phyloP scores from a whole-genome alignment of 176 grass and related monocot species.

The Zoysia pacifica region DNA sequence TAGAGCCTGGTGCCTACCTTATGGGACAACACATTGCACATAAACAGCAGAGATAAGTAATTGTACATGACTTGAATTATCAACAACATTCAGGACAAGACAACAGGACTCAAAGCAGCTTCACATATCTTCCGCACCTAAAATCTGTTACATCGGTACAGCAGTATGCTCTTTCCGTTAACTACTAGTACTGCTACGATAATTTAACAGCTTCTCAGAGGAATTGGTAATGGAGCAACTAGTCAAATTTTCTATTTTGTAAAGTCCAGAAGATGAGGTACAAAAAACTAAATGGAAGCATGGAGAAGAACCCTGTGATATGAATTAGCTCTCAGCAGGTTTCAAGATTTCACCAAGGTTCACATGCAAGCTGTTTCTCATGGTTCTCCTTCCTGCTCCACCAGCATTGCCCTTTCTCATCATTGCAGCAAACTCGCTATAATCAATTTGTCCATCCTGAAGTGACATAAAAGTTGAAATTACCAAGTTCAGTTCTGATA shows the following conservation, averaged over 20 bases:
- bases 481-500: slow-evolving; percentile 13
- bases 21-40: neutral
- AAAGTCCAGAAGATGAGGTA: neutral
- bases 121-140: slow-evolving; percentile 7
- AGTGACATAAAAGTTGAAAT: slow-evolving; percentile 7
- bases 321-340: slow-evolving; percentile 30
- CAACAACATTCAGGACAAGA: slow-evolving; percentile 26
- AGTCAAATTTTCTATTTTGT: slow-evolving; percentile 10
- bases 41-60: slow-evolving; percentile 4
- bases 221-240: neutral
- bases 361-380: slow-evolving; percentile 64
- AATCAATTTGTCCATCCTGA: slow-evolving; percentile 98
- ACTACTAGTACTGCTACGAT: slow-evolving; percentile 3
- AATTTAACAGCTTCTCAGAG: neutral
- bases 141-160: slow-evolving; percentile 20
- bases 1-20: no score
- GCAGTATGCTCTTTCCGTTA: slow-evolving; percentile 14
- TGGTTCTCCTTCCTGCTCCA: slow-evolving; percentile 73
- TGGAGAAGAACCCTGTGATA: slow-evolving; percentile 1
- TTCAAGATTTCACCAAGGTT: slow-evolving; percentile 60
- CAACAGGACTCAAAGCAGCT: slow-evolving; percentile 10
- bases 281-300: slow-evolving; percentile 5
- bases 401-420: slow-evolving; percentile 90
- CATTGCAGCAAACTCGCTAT: slow-evolving; percentile 82
- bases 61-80: slow-evolving; percentile 40